These are phyloP conservation scores for Moesziomyces antarcticus DNA, from an alignment of 1,284 basidiomycete genomes.

Conservation along the genomic window DNA sequence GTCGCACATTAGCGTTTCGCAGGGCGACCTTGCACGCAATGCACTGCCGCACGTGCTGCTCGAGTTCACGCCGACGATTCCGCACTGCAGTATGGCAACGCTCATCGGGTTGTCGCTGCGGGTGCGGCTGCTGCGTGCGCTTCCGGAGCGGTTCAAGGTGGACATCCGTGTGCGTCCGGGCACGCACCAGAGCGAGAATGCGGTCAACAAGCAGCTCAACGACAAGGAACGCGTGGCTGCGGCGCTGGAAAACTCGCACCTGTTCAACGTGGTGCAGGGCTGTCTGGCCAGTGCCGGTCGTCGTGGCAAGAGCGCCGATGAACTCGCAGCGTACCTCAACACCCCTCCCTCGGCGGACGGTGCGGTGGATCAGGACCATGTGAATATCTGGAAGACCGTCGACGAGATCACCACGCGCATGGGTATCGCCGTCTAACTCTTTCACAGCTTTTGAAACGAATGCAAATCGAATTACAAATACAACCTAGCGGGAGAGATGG, in stretches of 20 bases:
- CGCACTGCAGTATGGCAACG: conserved; percentile 97
- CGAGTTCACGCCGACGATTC: conserved; percentile 86
- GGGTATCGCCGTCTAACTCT: conserved; percentile 30
- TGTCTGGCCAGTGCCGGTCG: conserved; percentile 75
- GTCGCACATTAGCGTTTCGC: conserved; percentile 80
- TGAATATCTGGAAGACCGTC: conserved; percentile 46
- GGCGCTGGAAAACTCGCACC: conserved; percentile 88
- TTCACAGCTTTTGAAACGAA: no score
- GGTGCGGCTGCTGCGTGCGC: conserved; percentile 86
- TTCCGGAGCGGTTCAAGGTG: conserved; percentile 92
- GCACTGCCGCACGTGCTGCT: conserved; percentile 72
- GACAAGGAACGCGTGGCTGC: conserved; percentile 99
- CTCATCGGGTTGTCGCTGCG: conserved; percentile 94
- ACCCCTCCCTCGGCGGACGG: conserved; percentile 15
- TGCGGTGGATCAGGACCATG: conserved; percentile 18
- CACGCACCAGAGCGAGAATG: conserved; percentile 92
- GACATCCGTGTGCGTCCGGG: conserved; percentile 93
- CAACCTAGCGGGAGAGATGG: not conserved
- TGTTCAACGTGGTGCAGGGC: conserved; percentile 88
- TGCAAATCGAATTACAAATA: conserved; percentile 3
- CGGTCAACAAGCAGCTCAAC: conserved; percentile 98
- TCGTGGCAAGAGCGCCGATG: conserved; percentile 63
- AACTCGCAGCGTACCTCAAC: conserved; percentile 28
- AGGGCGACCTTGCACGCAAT: conserved; percentile 44
- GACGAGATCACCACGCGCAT: conserved; percentile 42